Evolutionary conservation across 768 basidiomycete species (phyloP).

Genomic region (Trametes cinnabarina): DNA sequence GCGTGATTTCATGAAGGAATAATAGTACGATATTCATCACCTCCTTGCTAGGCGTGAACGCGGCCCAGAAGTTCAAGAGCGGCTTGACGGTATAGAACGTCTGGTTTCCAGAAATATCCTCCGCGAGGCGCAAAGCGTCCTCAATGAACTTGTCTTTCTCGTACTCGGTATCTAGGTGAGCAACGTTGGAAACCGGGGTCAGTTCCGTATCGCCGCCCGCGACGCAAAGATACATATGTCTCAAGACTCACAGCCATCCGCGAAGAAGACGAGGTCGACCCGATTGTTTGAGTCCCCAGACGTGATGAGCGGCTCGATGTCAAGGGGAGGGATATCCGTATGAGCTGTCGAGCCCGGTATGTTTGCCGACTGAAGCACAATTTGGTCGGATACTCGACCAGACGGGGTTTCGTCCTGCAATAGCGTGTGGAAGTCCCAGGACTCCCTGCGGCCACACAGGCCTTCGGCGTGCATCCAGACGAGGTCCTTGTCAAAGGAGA

Average conservation of each 20-base stretch:
- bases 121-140: conserved; percentile 64
- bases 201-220: background rate
- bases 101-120: conserved; percentile 69
- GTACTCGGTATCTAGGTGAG: conserved; percentile 53
- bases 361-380: background rate
- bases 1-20: no score
- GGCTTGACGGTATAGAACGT: conserved; percentile 77
- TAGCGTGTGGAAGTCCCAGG: conserved; percentile 1
- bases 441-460: background rate
- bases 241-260: conserved; percentile 65
- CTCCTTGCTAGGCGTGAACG: conserved; percentile 72
- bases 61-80: conserved; percentile 79
- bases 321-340: conserved; percentile 40
- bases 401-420: background rate
- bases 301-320: conserved; percentile 53
- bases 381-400: background rate
- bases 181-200: no score
- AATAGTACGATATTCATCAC: conserved; percentile 38
- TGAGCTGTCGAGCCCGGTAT: no score
- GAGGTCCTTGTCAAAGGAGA: conserved; percentile 1
- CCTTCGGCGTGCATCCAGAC: conserved; percentile 8
- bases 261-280: conserved; percentile 74
- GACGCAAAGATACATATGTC: background rate
- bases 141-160: conserved; percentile 64
- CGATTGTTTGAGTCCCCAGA: conserved; percentile 66